Evolutionary conservation across 306 rosid species (phyloP), one percentile per base, ranked within the genome.

Genomic region (Vigna reflexopilosa): DNA sequence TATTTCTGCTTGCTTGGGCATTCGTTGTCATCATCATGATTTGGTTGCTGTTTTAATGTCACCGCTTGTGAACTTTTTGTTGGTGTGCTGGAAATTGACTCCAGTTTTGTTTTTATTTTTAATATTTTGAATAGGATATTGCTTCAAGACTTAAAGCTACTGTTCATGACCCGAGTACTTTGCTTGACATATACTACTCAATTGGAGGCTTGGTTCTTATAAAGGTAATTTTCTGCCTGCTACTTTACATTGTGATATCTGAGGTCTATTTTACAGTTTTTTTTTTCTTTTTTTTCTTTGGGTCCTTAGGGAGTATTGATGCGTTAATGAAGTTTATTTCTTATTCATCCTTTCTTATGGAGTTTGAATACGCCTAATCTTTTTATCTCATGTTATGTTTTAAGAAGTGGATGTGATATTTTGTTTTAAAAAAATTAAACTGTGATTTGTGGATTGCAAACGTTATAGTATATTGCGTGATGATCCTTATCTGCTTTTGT

Each of bases 111-210:
- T 47, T 13, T 12, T 26, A 26, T 26, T 13, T 24, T 11, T 57
- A 28, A 26, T 0, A 69, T 51, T 32, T 70, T 86, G 75, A 87
- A 20, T 82, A 93, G 99, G 86, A 82, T 77, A 30, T 93, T 80
- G 84, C 92, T 61, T 82, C 91, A 49, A 85, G 84, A 44, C 90
- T 96, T 79, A 83, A 87, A 79, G 80, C 91, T 78, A 72, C 61
- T 36, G 83, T 88, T 50, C 81, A 79, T 54, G 89, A 88, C 77
- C 91, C 94, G 47, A 88, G 86, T 73, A 84, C 86, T 10, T 84
- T 96, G 94, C 89, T 80, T 12, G 97, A 93, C 55, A 81, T 87
- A 63, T 93, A 93, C 57, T 86, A 89, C 79, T 91, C 98, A 52
- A 49, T 93, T 1, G 93, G 94, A 82, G 79, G 93, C 77, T 86